These are phyloP conservation scores for Eucalyptus curtisii DNA, from an alignment of 345 rosid genomes.

Conservation along the genomic window DNA sequence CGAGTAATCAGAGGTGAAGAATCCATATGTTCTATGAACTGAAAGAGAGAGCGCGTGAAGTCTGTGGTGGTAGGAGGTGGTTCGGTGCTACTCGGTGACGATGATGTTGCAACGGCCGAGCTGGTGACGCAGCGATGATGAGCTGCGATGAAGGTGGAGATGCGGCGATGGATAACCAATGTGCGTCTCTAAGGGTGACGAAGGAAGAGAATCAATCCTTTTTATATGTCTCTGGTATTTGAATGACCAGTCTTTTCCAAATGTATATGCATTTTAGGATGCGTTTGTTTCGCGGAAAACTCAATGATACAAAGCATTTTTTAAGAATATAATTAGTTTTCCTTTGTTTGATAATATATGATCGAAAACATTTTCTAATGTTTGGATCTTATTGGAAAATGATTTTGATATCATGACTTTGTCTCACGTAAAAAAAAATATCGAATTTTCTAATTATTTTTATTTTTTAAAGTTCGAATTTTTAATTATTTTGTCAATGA, in stretches of 20 bases:
- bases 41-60: neutral
- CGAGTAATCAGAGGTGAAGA: too few species aligned
- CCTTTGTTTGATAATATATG: accelerated
- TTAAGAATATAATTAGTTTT: neutral
- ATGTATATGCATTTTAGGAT: too few species aligned
- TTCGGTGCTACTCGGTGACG: neutral
- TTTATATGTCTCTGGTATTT: neutral
- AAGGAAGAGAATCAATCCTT: neutral
- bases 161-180: accelerated
- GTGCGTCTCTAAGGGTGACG: neutral
- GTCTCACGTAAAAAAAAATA: too few species aligned
- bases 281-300: accelerated
- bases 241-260: neutral
- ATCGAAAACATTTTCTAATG: accelerated
- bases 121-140: neutral
- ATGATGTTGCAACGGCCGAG: neutral
- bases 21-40: too few species aligned
- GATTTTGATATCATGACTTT: too few species aligned
- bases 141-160: too few species aligned
- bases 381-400: too few species aligned
- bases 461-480: too few species aligned
- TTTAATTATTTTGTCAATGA: neutral
- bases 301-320: too few species aligned
- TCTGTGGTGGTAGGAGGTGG: neutral
- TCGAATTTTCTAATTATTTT: too few species aligned